Percentiles rank a stretch among this genome's conserved stretches.
These are phyloP conservation scores for Paracorniculantispora psalliotae DNA, from an alignment of 2,329 filamentous ascomycete species.

Conservation along the genomic window DNA sequence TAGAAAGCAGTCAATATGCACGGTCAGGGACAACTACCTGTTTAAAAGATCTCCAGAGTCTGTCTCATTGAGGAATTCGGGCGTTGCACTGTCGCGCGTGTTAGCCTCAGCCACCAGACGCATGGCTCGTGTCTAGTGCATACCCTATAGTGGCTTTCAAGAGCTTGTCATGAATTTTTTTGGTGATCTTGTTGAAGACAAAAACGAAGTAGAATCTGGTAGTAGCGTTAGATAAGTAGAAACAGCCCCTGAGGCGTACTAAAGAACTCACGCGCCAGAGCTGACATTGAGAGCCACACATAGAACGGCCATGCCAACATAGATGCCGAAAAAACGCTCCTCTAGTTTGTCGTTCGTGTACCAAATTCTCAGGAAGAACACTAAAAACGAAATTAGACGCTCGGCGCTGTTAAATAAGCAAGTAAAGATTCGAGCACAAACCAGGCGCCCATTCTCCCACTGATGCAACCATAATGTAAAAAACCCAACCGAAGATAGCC, in stretches of 20 bases:
- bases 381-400: background rate
- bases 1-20: background rate
- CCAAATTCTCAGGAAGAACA: slow-evolving; percentile 1
- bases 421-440: background rate
- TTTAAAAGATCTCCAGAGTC: background rate
- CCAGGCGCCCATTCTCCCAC: background rate
- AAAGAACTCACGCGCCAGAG: background rate
- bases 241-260: background rate
- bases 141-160: background rate
- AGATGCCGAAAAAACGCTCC: background rate
- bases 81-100: background rate
- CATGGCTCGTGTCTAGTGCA: background rate
- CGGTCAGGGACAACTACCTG: background rate
- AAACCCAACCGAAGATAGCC: background rate
- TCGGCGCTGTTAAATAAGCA: background rate
- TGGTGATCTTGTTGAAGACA: background rate
- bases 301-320: background rate
- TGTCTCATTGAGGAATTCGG: background rate
- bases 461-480: background rate
- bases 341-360: background rate
- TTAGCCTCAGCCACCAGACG: background rate
- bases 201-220: background rate
- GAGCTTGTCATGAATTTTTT: background rate
- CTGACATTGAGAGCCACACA: background rate
- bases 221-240: background rate